Percentiles rank a stretch among this genome's conserved stretches.
These are phyloP conservation scores for Trichosporon coremiiforme DNA, from an alignment of 1,284 basidiomycete species.

Conservation along the genomic window DNA sequence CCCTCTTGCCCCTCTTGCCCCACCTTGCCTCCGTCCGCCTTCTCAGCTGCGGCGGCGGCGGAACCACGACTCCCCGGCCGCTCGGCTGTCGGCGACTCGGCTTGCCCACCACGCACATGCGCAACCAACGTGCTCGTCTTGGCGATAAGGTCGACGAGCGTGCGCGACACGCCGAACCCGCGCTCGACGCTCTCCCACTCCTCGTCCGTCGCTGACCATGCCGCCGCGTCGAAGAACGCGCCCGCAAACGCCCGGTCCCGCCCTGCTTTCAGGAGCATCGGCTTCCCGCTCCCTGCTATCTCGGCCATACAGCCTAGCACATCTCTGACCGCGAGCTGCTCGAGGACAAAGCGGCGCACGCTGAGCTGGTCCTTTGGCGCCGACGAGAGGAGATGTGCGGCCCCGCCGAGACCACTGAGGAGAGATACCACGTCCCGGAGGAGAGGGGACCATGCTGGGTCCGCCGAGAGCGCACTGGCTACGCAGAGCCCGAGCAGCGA, in stretches of 20 bases:
- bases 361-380: conserved; percentile 39
- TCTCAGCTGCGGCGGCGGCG: too few relatives aligned
- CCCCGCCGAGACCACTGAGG: conserved; percentile 44
- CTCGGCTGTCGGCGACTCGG: background rate
- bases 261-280: conserved; percentile 35
- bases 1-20: too few relatives aligned
- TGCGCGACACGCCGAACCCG: conserved; percentile 42
- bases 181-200: conserved; percentile 51
- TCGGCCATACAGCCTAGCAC: conserved; percentile 52
- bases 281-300: conserved; percentile 46
- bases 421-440: conserved; percentile 41
- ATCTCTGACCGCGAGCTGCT: conserved; percentile 50
- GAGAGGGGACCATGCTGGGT: conserved; percentile 20
- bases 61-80: too few relatives aligned
- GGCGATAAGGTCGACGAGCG: conserved; percentile 14
- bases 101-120: conserved; percentile 22
- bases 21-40: too few relatives aligned
- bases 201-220: conserved; percentile 38
- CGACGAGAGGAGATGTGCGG: conserved; percentile 38
- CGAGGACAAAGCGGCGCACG: conserved; percentile 45
- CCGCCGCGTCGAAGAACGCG: conserved; percentile 45
- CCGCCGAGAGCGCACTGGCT: background rate
- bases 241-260: background rate
- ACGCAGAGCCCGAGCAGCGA: conserved; percentile 22
- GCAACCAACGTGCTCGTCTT: conserved; percentile 40